Evolutionary conservation across 345 rosid species (phyloP), one percentile per base, ranked within the genome.

Genomic region (Populus deltoides): DNA sequence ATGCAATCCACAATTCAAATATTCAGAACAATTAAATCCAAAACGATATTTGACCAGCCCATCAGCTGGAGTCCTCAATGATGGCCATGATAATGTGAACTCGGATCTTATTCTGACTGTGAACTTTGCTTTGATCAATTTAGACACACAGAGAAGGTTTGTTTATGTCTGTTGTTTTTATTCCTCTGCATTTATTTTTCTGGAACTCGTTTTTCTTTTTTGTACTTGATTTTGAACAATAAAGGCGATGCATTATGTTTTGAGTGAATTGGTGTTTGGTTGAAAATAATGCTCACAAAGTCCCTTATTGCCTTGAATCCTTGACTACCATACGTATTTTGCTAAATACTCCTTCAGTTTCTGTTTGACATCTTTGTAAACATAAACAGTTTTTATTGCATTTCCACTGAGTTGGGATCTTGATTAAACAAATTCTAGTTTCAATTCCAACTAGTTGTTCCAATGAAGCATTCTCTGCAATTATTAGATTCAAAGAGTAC

Each of bases 31-130:
- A 80, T 82, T 94, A 81, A 93, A 92, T 86, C 98, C 97, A 38
- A 97, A 94, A 90, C 90, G 97, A 78, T 97, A 90, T 87, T 86
- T 97, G 90, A 97, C 98, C 72, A 92, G 89, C 84, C 99, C 99
- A 65, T 90, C 99, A 51, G 87, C 80, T 84, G 98, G 98, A 80
- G 93, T 90, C 74, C 93, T 86, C 83, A 97, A 97, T 79, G 98
- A 92, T 84, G 98, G 99, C 80, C 88, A 79, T 84, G 99, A 94
- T 86, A 97, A 97, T 85, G 92, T 83, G 83, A 92, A 94, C 85
- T 94, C 97, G 7, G 99, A 97, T 84, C 97, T 97, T 71, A 94
- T 97, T 88, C 86, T 97, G 81, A 76, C 92, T 25, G 98, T 91
- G 72, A 97, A 97, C 85, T 86, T 77, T 83, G 81, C 82, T 69